These are phyloP conservation scores for Arachnomyces sp. DNA, from an alignment of 2,329 filamentous ascomycete genomes.

Conservation along the genomic window DNA sequence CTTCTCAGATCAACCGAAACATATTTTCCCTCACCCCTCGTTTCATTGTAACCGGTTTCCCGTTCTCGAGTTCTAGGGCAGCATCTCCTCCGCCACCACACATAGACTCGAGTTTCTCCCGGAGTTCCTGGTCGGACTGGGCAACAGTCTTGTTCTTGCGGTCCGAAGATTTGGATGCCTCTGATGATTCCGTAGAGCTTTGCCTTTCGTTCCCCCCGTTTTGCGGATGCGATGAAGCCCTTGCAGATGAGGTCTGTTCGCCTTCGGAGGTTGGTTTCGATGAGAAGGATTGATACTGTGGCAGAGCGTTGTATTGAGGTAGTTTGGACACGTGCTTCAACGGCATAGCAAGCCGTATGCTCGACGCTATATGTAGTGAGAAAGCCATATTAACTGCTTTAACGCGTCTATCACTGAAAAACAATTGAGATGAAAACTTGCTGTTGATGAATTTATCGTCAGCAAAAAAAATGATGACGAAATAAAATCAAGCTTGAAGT, in stretches of 20 bases:
- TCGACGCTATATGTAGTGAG: no score
- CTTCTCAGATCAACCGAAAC: conserved; percentile 57
- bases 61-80: conserved; percentile 68
- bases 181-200: conserved; percentile 5
- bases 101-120: conserved; percentile 55
- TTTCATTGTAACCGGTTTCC: conserved; percentile 64
- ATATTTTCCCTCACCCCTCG: conserved; percentile 66
- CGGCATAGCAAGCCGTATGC: no score
- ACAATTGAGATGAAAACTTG: no score
- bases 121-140: conserved; percentile 59
- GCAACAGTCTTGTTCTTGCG: conserved; percentile 47
- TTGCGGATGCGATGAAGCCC: not conserved
- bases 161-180: conserved; percentile 6
- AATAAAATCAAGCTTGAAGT: conserved; percentile 1
- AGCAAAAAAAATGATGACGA: no score
- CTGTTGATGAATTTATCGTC: no score
- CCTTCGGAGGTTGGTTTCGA: not conserved
- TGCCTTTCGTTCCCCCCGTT: not conserved
- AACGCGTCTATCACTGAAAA: no score
- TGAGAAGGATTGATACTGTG: no score
- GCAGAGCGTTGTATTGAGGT: not conserved
- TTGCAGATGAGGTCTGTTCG: no score
- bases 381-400: no score
- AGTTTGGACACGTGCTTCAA: no score
- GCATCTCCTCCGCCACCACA: conserved; percentile 62